Percentiles rank a stretch among this genome's conserved stretches.
These are phyloP conservation scores for Pseudopyricularia cyperi DNA, from an alignment of 2,329 filamentous ascomycete genomes.

Conservation along the genomic window DNA sequence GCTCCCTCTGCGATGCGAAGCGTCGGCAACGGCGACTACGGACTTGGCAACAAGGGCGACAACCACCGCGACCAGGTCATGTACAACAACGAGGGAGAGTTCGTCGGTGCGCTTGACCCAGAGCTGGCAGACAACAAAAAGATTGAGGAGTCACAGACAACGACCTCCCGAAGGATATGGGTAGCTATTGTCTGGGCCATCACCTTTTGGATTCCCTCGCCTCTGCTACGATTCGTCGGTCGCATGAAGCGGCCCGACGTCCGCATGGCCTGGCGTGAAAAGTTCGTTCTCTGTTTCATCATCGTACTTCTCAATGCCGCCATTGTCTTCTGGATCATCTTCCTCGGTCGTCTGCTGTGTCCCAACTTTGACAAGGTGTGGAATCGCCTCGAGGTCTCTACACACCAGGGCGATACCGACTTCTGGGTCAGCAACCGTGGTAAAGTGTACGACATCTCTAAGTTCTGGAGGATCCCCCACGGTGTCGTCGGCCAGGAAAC, in stretches of 20 bases:
- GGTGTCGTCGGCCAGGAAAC: conserved; percentile 49
- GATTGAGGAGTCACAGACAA: conserved; percentile 56
- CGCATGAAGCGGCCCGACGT: conserved; percentile 97
- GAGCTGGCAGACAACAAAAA: conserved; percentile 67
- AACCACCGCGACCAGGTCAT: conserved; percentile 59
- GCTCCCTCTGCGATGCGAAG: conserved; percentile 45
- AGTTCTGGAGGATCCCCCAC: conserved; percentile 78
- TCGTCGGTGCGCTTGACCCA: conserved; percentile 54
- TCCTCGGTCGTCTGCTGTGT: conserved; percentile 73
- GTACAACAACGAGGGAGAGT: conserved; percentile 59
- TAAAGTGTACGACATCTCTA: conserved; percentile 80
- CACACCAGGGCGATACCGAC: conserved; percentile 59
- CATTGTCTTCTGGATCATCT: conserved; percentile 86
- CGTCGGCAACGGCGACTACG: conserved; percentile 64
- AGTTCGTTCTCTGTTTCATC: conserved; percentile 67
- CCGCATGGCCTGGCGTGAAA: conserved; percentile 94
- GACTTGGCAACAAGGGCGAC: conserved; percentile 77
- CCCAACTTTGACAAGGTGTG: conserved; percentile 88
- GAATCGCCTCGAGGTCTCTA: conserved; percentile 54
- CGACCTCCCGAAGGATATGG: conserved; percentile 60
- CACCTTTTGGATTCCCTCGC: conserved; percentile 92
- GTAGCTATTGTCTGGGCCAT: conserved; percentile 69
- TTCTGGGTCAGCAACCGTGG: conserved; percentile 83
- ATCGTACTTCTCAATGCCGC: conserved; percentile 71
- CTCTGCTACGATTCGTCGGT: conserved; percentile 64